A percentile compares a stretch with the other conserved stretches of the same genome.
phyloP scores from a whole-genome alignment of 1,284 basidiomycete genomes.

The Entoloma clypeatum region DNA sequence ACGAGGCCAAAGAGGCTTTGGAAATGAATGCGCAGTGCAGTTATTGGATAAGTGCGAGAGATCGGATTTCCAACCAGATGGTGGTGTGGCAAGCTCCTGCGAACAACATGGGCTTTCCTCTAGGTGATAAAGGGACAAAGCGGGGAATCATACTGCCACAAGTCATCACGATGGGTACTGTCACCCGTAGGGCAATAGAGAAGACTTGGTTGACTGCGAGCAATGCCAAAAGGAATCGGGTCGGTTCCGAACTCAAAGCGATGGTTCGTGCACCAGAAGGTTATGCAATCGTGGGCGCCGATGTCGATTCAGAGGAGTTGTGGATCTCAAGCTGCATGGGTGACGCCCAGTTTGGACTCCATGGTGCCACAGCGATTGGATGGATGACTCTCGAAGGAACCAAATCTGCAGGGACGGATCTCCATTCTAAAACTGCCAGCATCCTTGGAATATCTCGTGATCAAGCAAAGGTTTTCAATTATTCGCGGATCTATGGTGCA shows the following conservation, averaged over 20 bases:
- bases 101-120: conserved; percentile 45
- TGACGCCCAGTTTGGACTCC: conserved; percentile 96
- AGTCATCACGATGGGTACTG: conserved; percentile 97
- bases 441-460: conserved; percentile 94
- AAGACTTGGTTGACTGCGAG: conserved; percentile 98
- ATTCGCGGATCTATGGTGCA: conserved; percentile 97
- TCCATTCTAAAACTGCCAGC: conserved; percentile 95
- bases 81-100: conserved; percentile 76
- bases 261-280: conserved; percentile 95
- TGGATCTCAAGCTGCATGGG: conserved; percentile 99
- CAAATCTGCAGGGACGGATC: conserved; percentile 93
- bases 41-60: conserved; percentile 96
- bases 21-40: conserved; percentile 94
- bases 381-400: conserved; percentile 99
- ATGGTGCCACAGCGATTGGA: conserved; percentile 95
- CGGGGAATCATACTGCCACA: conserved; percentile 95
- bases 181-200: conserved; percentile 96
- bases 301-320: conserved; percentile 98
- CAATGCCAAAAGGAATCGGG: conserved; percentile 96
- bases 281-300: conserved; percentile 94
- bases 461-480: conserved; percentile 99
- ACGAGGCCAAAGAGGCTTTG: conserved; percentile 80
- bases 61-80: conserved; percentile 91
- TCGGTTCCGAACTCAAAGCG: conserved; percentile 96
- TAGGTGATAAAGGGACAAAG: conserved; percentile 39